Evolutionary conservation across 768 basidiomycete species (phyloP), one percentile per base, ranked within the genome.

Genomic region (Tephrocybe rancida): DNA sequence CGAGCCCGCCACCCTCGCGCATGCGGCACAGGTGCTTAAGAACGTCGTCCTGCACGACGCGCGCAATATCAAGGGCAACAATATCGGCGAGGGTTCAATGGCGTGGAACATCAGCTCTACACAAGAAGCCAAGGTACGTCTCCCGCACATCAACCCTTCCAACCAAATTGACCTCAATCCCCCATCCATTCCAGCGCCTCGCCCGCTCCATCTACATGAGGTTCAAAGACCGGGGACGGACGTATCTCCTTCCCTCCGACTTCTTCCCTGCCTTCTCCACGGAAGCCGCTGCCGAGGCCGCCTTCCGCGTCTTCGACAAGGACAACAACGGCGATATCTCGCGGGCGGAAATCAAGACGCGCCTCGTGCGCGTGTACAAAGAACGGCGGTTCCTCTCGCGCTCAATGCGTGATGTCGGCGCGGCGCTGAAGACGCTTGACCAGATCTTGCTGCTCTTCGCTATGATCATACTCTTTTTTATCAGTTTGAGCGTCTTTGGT

Each of bases 261-360:
- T 88, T 92, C 62, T 75, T 79, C 52, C 84, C 86, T 6, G 89
- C 85, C 10, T 92, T 88, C 62, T 61, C 76, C 16, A 79, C 79
- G n/a, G 67, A 71, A 10, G 77, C 72, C 39, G 77, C 78, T 19
- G 86, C 88, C 13, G 74, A 82, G 54, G 75, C 74, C 10, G 90
- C 89, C 2, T 92, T 92, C 75, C 79, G 79, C 44, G 79, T 90
- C 35, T 88, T 91, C 61, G 88, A 91, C 68, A 79, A 75, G 59
- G 90, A 92, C 64, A 77, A 81, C 63, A 89, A 92, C 56, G 87
- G 87, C 7, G 90, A 92, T 63, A 75, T 91, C 50, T 84, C 86
- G 13, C 82, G 84, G 32, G 74, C 81, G n/a, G 90, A 92, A 67
- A 79, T 92, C 64, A 92, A 90, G 70, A 73, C 80, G 24, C 79